A percentile compares a stretch with the other conserved stretches of the same genome.
phyloP scores from a whole-genome alignment of 208 protist species.

The Acanthamoeba triangularis region DNA sequence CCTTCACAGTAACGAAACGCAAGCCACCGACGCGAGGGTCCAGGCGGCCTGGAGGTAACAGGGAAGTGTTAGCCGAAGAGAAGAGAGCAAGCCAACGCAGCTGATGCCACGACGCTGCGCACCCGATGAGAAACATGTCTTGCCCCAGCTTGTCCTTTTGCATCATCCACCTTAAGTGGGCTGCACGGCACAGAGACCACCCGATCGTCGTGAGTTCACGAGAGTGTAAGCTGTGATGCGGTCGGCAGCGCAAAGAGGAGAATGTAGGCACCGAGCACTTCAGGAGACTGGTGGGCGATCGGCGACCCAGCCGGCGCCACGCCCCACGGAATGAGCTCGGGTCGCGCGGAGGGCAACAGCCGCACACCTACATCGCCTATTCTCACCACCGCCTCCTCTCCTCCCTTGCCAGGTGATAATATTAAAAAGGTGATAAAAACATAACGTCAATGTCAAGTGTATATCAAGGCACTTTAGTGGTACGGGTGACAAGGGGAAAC shows the following conservation, averaged over 20 bases:
- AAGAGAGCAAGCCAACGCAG: background rate
- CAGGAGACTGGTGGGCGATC: slow-evolving; percentile 42
- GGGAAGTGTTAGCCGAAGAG: slow-evolving; percentile 17
- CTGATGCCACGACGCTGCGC: background rate
- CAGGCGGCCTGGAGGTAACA: slow-evolving; percentile 88
- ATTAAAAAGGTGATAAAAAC: background rate
- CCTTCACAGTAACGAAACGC: slow-evolving; percentile 89
- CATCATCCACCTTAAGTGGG: slow-evolving; percentile 94
- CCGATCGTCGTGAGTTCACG: background rate
- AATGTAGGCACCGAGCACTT: slow-evolving; percentile 54
- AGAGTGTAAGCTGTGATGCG: too few species aligned
- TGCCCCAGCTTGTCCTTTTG: slow-evolving; percentile 96
- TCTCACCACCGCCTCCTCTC: background rate
- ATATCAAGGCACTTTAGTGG: too few species aligned
- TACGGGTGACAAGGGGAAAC: too few species aligned
- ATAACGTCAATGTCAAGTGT: background rate
- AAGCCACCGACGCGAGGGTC: slow-evolving; percentile 93
- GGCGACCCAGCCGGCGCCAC: slow-evolving; percentile 69
- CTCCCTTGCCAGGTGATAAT: background rate
- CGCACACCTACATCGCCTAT: slow-evolving; percentile 46
- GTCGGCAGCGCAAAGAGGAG: too few species aligned
- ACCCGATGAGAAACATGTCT: slow-evolving; percentile 97
- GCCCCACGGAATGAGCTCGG: slow-evolving; percentile 63
- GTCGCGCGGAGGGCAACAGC: background rate
- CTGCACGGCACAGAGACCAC: background rate